Base-by-base conservation (phyloP, 192 early-diverging fungal genomes). In the Backusella luteola region DNA sequence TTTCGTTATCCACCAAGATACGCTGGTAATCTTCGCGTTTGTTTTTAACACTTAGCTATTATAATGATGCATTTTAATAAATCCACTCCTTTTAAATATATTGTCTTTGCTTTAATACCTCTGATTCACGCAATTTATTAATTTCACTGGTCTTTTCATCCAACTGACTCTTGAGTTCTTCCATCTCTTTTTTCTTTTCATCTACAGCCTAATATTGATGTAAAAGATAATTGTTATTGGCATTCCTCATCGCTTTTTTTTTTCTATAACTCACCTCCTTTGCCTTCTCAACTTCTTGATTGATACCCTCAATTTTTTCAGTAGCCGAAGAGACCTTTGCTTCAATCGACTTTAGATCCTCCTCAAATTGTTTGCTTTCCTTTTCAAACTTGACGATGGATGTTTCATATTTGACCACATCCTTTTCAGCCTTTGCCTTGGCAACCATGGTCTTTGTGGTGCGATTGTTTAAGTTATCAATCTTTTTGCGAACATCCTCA, bases 401-500 rank as follows among this genome's bases (percentile, higher is more conserved):
- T 23, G 83, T 84, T 74, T 90, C 88, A 5, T 92, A 76, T 71
- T 95, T 96, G 11, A 81, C 79, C 23, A 93, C 82, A 66, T 91
- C 89, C 81, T 96, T 97, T 70, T 91, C 89, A 1, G 93, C 84
- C 49, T 94, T 91, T 36, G 90, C 81, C 67, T 95, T 92, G 29
- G 91, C 87, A 6, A 93, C 92, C 44, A 87, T 87, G 74, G 89
- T 84, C 66, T 94, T 94, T 2, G 93, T 93, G 9, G 94, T 85
- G 70, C 89, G 87, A 26, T 93, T 88, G 67, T 91, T 87, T 4
- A 89, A 75, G 0, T 81, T 81, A 63, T 89, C 91, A 69, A 98
- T 93, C 69, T 93, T 90, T 53, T 96, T 92, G 32, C 85, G 82
- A 52, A 98, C 78, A 17, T 90, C 89, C 69, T 97, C 94, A 11